A percentile compares a stretch with the other conserved stretches of the same genome.
Evolutionary conservation across 352 stramenopile genomes (phyloP).

Genomic region (Halophytophthora polymorphica): DNA sequence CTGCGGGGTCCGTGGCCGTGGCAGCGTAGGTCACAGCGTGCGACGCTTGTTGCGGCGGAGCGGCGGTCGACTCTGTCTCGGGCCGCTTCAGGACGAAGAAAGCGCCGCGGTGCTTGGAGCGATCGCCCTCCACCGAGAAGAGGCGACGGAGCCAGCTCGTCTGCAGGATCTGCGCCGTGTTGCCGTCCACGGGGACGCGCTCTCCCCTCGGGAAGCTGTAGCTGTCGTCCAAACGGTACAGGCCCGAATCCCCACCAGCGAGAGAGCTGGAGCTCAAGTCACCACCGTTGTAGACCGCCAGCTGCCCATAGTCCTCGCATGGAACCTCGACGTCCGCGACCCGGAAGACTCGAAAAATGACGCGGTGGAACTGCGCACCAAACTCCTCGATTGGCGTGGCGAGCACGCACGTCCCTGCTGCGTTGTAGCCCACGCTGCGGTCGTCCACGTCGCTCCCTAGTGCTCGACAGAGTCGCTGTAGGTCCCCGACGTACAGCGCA

Average conservation of each 20-base stretch:
- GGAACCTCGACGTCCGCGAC: constrained; percentile 35
- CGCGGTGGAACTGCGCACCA: constrained; percentile 18
- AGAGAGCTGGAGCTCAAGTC: constrained; percentile 1
- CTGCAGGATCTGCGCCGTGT: constrained; percentile 52
- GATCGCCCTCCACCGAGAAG: constrained; percentile 43
- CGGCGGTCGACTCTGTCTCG: background rate
- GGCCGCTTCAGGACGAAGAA: constrained; percentile 13
- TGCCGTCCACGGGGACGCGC: constrained; percentile 35
- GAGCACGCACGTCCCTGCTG: constrained; percentile 11
- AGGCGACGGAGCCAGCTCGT: constrained; percentile 40
- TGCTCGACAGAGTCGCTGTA: constrained; percentile 36
- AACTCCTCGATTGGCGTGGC: constrained; percentile 4
- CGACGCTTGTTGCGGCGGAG: background rate
- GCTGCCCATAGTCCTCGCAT: constrained; percentile 58
- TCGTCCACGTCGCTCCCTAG: constrained; percentile 19
- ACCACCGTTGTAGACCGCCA: constrained; percentile 32
- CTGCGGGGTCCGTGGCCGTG: background rate
- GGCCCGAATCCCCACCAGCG: background rate
- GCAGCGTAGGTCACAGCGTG: background rate
- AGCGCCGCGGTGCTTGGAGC: constrained; percentile 30
- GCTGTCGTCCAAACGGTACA: constrained; percentile 34
- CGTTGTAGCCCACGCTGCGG: constrained; percentile 14
- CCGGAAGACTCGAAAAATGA: constrained; percentile 41
- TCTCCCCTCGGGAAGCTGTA: constrained; percentile 36
- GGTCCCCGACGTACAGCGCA: constrained; percentile 43